These are phyloP conservation scores for Rubus parviflorus DNA, from an alignment of 306 rosid genomes.

Conservation along the genomic window DNA sequence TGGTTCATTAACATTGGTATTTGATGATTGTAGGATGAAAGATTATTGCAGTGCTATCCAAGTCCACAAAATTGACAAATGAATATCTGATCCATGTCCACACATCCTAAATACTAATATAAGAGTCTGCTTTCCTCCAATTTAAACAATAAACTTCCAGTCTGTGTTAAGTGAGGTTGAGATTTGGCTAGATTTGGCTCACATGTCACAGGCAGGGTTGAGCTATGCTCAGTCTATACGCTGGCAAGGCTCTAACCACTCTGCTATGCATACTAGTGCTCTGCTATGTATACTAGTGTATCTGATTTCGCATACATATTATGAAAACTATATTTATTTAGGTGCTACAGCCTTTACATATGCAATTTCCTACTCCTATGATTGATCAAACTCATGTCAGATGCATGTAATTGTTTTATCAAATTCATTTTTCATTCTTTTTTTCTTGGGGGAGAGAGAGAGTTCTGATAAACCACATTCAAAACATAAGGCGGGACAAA, in stretches of 20 bases:
- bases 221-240: background rate
- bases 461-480: background rate
- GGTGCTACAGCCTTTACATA: background rate
- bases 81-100: background rate
- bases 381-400: background rate
- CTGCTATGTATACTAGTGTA: no score
- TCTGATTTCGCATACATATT: background rate
- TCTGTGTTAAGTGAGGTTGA: background rate
- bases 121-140: background rate
- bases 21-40: no score
- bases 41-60: no score
- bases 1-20: no score
- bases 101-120: background rate
- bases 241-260: background rate
- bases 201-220: background rate
- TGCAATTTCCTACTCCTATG: background rate
- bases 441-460: background rate
- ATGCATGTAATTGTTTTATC: background rate
- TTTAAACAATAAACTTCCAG: background rate
- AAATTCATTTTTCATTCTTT: background rate
- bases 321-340: no score
- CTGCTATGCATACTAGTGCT: no score
- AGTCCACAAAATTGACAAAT: background rate
- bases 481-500: conserved; percentile 5
- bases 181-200: conserved; percentile 1